Conservation (phyloP, 352 stramenopile species). For the Aphanomyces invadans region DNA sequence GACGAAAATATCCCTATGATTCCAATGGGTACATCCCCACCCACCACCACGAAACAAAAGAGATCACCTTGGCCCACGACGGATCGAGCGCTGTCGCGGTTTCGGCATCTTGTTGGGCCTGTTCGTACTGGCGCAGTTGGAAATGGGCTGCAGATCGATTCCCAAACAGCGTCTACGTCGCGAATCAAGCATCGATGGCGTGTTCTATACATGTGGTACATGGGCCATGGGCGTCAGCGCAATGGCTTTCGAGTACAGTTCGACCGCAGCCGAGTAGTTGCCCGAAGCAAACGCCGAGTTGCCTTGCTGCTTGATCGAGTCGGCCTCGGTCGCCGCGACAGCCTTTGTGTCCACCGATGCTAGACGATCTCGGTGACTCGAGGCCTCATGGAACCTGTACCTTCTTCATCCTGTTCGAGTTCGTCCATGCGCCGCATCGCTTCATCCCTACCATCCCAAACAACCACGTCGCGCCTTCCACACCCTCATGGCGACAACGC, state of each 20-base stretch:
- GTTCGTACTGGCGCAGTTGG: constrained; percentile 50
- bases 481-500: background rate
- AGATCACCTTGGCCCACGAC: constrained; percentile 59
- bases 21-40: background rate
- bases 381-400: too few relatives aligned
- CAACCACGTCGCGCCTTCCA: too few relatives aligned
- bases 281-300: constrained; percentile 68
- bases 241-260: constrained; percentile 87
- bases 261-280: constrained; percentile 68
- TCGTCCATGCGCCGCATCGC: constrained; percentile 83
- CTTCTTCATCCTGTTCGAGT: constrained; percentile 57
- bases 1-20: constrained; percentile 65
- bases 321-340: background rate
- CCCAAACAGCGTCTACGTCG: constrained; percentile 62
- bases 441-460: constrained; percentile 49
- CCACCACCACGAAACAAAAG: background rate
- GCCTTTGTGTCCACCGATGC: background rate
- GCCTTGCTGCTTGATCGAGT: constrained; percentile 54
- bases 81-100: constrained; percentile 53
- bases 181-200: background rate
- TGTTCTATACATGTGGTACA: too few relatives aligned
- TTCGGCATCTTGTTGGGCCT: constrained; percentile 49
- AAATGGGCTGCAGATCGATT: constrained; percentile 73
- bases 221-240: constrained; percentile 56
- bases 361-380: background rate